These are phyloP conservation scores for Boletus sp. DNA, from an alignment of 768 basidiomycete species.

Conservation along the genomic window DNA sequence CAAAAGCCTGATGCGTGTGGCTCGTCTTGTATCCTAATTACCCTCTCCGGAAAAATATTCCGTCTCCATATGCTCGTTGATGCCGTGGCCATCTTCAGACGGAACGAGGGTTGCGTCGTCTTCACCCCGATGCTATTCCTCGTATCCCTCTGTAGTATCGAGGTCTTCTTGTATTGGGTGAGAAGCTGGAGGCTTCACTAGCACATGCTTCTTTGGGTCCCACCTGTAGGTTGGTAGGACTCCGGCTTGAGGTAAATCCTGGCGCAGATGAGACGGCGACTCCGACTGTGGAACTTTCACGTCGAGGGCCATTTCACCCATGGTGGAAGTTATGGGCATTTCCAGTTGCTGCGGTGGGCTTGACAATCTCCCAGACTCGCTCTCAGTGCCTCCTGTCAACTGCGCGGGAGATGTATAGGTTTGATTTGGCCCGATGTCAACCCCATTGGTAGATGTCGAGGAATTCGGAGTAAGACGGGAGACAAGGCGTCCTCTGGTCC, in stretches of 20 bases:
- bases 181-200: background rate
- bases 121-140: background rate
- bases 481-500: too few relatives aligned
- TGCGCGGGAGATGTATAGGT: too few relatives aligned
- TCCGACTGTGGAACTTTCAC: too few relatives aligned
- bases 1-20: background rate
- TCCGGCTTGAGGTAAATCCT: background rate
- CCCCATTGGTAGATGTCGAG: background rate
- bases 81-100: conserved; percentile 8
- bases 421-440: background rate
- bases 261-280: background rate
- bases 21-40: background rate
- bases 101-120: conserved; percentile 18
- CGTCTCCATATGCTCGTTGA: background rate
- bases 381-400: too few relatives aligned
- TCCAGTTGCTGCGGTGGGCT: too few relatives aligned
- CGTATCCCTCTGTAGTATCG: background rate
- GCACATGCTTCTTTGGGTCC: background rate
- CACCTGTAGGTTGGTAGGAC: conserved; percentile 2
- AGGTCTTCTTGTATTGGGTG: background rate
- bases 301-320: too few relatives aligned
- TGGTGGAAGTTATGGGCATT: too few relatives aligned
- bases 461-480: too few relatives aligned
- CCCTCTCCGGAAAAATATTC: background rate
- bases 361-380: too few relatives aligned